These are phyloP conservation scores for Pythium rhizo-oryzae DNA, from an alignment of 352 stramenopile species.

Conservation along the genomic window DNA sequence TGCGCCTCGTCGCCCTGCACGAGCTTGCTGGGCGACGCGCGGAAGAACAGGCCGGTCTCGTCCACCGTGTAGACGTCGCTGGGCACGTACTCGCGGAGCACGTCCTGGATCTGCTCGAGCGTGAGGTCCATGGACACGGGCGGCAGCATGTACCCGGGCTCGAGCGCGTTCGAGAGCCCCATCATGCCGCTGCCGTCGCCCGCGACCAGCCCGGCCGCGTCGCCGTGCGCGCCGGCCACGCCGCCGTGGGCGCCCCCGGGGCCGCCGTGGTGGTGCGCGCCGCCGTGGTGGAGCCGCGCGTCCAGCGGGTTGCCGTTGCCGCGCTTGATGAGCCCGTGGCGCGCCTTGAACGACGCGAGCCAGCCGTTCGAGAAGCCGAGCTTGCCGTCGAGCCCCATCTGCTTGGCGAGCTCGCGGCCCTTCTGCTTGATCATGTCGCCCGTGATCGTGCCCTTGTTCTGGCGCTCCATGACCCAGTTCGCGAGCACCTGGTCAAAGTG, in stretches of 20 bases:
- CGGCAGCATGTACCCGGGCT: conserved; percentile 79
- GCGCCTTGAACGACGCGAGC: conserved; percentile 85
- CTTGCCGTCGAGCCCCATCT: conserved; percentile 83
- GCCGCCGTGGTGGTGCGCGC: neutral
- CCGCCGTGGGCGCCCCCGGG: neutral
- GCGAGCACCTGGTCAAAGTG: conserved; percentile 86
- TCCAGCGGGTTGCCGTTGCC: conserved; percentile 32
- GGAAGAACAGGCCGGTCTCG: conserved; percentile 86
- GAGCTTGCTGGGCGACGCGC: conserved; percentile 83
- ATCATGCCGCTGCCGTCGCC: conserved; percentile 46
- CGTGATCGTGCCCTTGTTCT: conserved; percentile 90
- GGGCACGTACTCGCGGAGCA: conserved; percentile 78
- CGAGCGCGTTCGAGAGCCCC: conserved; percentile 45
- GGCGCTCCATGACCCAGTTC: conserved; percentile 90
- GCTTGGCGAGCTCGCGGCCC: conserved; percentile 76
- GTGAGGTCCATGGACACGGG: conserved; percentile 82
- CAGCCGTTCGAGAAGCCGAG: conserved; percentile 88
- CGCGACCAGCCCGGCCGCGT: conserved; percentile 39
- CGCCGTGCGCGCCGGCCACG: conserved; percentile 1
- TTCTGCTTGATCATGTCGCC: conserved; percentile 90
- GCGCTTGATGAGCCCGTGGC: conserved; percentile 81
- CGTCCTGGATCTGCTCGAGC: conserved; percentile 86
- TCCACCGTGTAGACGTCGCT: conserved; percentile 88
- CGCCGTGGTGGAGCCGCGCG: conserved; percentile 22
- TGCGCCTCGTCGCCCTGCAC: conserved; percentile 82